Conservation (phyloP, 2,329 filamentous ascomycete species). For the Aspergillus oerlinghausenensis region DNA sequence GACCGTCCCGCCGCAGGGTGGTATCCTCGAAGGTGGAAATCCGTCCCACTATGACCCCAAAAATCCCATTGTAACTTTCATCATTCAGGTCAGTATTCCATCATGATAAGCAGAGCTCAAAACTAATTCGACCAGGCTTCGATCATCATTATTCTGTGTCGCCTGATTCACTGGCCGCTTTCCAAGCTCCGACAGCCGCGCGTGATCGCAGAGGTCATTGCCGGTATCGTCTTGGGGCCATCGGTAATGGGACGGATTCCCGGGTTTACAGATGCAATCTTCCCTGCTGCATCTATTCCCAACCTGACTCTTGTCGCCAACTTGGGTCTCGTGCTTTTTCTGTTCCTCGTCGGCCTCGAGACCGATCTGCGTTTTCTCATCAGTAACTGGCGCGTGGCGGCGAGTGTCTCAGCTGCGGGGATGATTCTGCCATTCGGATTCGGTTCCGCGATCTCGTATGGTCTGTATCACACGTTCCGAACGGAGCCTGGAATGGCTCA, state of each 20-base stretch:
- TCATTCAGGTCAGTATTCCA: slow-evolving; percentile 59
- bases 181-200: slow-evolving; percentile 73
- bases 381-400: slow-evolving; percentile 74
- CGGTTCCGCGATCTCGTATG: slow-evolving; percentile 74
- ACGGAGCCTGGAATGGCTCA: slow-evolving; percentile 52
- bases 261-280: slow-evolving; percentile 70
- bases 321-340: slow-evolving; percentile 74
- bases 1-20: slow-evolving; percentile 54
- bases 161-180: slow-evolving; percentile 70
- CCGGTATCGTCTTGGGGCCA: slow-evolving; percentile 78
- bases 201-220: slow-evolving; percentile 79
- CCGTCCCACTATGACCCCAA: slow-evolving; percentile 64
- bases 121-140: slow-evolving; percentile 47
- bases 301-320: slow-evolving; percentile 75
- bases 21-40: slow-evolving; percentile 67
- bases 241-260: slow-evolving; percentile 85
- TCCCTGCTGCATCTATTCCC: slow-evolving; percentile 69
- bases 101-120: not conserved
- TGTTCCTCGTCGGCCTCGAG: slow-evolving; percentile 85
- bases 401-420: slow-evolving; percentile 71
- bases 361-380: slow-evolving; percentile 74
- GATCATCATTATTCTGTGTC: slow-evolving; percentile 72
- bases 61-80: slow-evolving; percentile 71
- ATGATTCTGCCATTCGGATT: slow-evolving; percentile 80
- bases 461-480: slow-evolving; percentile 70